A percentile compares a stretch with the other conserved stretches of the same genome.
phyloP scores from a whole-genome alignment of 2,329 filamentous ascomycete genomes.

The Fusarium sp. region DNA sequence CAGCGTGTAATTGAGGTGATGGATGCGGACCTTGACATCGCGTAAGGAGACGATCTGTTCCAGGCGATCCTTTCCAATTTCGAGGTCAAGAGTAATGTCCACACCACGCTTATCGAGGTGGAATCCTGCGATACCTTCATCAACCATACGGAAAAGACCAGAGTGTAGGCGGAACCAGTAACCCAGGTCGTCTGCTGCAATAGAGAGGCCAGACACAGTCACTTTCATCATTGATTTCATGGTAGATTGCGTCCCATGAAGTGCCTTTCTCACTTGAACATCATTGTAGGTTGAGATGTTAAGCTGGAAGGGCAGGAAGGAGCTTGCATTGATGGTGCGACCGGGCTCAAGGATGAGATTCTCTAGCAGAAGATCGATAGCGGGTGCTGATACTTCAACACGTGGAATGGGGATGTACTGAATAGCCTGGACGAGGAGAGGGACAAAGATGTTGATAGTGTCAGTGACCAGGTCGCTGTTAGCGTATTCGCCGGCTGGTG shows the following conservation, averaged over 20 bases:
- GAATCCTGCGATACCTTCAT: slow-evolving; percentile 88
- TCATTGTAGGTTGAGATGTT: slow-evolving; percentile 87
- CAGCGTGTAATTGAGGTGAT: slow-evolving; percentile 85
- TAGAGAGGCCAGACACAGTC: slow-evolving; percentile 82
- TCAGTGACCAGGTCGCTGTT: slow-evolving; percentile 81
- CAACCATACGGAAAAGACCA: slow-evolving; percentile 77
- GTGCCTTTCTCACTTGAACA: slow-evolving; percentile 83
- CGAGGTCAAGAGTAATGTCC: slow-evolving; percentile 85
- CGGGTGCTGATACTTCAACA: slow-evolving; percentile 85
- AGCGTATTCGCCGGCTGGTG: slow-evolving; percentile 68
- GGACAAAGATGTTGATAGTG: slow-evolving; percentile 81
- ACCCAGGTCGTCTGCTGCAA: slow-evolving; percentile 86
- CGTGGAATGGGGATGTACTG: slow-evolving; percentile 92
- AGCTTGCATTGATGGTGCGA: slow-evolving; percentile 82
- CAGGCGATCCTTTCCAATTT: slow-evolving; percentile 79
- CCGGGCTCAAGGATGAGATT: slow-evolving; percentile 93
- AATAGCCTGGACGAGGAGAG: slow-evolving; percentile 77
- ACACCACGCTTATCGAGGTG: slow-evolving; percentile 86
- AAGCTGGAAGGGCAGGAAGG: slow-evolving; percentile 87
- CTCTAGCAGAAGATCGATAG: slow-evolving; percentile 86
- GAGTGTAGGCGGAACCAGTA: slow-evolving; percentile 88
- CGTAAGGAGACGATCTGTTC: slow-evolving; percentile 85
- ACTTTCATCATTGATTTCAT: slow-evolving; percentile 79
- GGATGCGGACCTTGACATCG: slow-evolving; percentile 81
- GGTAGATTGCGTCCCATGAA: slow-evolving; percentile 66